Percentiles rank a stretch among this genome's conserved stretches.
Evolutionary conservation across 2,329 filamentous ascomycete species (phyloP).

Genomic region (Paecilomyces formosus): DNA sequence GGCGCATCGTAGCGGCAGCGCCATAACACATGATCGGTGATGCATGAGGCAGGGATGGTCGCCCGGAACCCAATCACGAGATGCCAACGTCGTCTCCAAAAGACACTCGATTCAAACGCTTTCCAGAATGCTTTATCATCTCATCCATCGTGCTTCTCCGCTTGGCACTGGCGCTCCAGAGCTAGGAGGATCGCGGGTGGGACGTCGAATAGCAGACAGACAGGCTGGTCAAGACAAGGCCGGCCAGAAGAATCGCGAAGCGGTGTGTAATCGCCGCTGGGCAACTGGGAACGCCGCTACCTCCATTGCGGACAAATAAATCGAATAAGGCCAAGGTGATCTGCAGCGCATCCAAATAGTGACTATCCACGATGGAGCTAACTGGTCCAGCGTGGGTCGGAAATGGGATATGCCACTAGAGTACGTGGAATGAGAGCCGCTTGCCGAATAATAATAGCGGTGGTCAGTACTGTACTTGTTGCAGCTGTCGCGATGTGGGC

Average conservation of each 20-base stretch:
- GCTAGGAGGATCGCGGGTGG: not conserved
- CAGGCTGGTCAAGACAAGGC: not conserved
- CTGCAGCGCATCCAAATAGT: not conserved
- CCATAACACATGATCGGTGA: constrained; percentile 1
- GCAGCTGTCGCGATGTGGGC: not conserved
- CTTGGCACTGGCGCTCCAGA: not conserved
- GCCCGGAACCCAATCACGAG: not conserved
- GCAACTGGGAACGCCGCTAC: not conserved
- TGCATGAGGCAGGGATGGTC: constrained; percentile 2
- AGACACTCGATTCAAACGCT: not conserved
- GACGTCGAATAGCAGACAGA: not conserved
- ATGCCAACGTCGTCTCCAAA: not conserved
- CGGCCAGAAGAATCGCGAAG: not conserved
- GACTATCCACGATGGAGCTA: not conserved
- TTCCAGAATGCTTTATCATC: not conserved
- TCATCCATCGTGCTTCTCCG: not conserved
- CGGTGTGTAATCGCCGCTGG: not conserved
- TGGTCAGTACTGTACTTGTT: not conserved
- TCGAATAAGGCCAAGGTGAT: not conserved
- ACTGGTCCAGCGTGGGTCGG: not conserved
- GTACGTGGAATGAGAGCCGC: not conserved
- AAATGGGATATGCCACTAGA: not conserved
- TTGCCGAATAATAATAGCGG: not conserved
- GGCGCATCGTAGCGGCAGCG: not conserved
- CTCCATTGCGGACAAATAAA: not conserved